Base-by-base conservation (phyloP, 441 rosid species). In the Adansonia gregorii region DNA sequence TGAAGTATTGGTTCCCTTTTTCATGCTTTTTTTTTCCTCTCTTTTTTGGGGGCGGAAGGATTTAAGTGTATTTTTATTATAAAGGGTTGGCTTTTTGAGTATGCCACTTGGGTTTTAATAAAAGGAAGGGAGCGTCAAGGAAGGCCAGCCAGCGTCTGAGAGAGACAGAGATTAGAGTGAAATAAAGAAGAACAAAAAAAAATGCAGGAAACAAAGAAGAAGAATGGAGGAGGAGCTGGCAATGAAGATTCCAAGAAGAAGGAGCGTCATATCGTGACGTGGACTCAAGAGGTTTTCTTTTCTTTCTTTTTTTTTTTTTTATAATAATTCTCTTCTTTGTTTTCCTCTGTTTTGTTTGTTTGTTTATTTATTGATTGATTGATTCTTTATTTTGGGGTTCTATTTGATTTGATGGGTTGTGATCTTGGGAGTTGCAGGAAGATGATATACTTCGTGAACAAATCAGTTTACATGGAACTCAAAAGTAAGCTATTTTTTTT, bases 401-500 rank as follows among this genome's bases (percentile, higher is more conserved):
- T 46, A 27, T 70, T 19, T 19, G 1, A 35, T 19, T 39, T 58
- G 67, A 51, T 59, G 12, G 49, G 3, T 61, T 61, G 41, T 61
- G 11, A 24, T 61, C 5, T 24, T 11, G 51, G 24, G 17, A 11
- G 1, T 68, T 68, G 81, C 86, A 96, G 98, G 99, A 96, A 75
- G 99, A 94, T 87, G 95, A 94, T 86, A 87, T 92, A 51, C 93
- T 96, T n/a, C 86, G 99, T 15, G 90, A 94, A 76, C 94, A 94
- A 81, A 96, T 96, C 77, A 86, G 85, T 78, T 60, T 88, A 65
- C 89, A 89, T 83, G 98, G 98, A 82, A 96, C 97, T 77, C 97
- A 94, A 61, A 96, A 96, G 98, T 93, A 68, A 65, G 98, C 78
- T 20, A 46, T 69, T 39, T 61, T 10, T 43, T 67, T 67, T 24